phyloP scores from a whole-genome alignment of 2,329 filamentous ascomycete species.

The Hortaea sp. region DNA sequence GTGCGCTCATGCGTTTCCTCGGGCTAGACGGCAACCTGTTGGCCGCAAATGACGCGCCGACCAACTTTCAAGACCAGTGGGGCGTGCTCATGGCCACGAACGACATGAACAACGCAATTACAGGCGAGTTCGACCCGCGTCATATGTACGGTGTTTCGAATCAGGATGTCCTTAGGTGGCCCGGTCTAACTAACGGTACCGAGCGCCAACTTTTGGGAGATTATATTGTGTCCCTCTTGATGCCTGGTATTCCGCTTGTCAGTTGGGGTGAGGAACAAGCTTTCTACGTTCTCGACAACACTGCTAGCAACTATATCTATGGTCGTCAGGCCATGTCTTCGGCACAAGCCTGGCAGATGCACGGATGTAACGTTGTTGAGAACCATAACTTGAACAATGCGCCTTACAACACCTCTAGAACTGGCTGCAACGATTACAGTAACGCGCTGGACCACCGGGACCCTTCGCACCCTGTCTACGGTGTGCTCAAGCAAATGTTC shows the following conservation, averaged over 20 bases:
- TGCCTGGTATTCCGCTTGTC: slow-evolving; percentile 52
- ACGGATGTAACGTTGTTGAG: slow-evolving; percentile 52
- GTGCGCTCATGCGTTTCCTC: slow-evolving; percentile 51
- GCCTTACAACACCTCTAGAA: slow-evolving; percentile 43
- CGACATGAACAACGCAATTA: slow-evolving; percentile 51
- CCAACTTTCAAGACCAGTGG: slow-evolving; percentile 47
- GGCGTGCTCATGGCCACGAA: slow-evolving; percentile 48
- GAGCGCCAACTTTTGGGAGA: slow-evolving; percentile 48
- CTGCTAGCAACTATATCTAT: slow-evolving; percentile 55
- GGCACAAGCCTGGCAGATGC: slow-evolving; percentile 52
- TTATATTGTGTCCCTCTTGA: slow-evolving; percentile 49
- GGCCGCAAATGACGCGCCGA: slow-evolving; percentile 43
- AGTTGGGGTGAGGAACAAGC: slow-evolving; percentile 59
- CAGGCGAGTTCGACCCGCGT: slow-evolving; percentile 51
- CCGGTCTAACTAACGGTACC: slow-evolving; percentile 46
- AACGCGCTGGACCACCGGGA: slow-evolving; percentile 54
- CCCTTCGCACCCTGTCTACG: slow-evolving; percentile 50
- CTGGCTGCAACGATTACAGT: slow-evolving; percentile 47
- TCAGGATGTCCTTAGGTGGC: slow-evolving; percentile 58
- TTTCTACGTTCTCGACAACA: slow-evolving; percentile 54
- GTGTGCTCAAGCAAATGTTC: slow-evolving; percentile 53
- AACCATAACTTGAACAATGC: slow-evolving; percentile 49
- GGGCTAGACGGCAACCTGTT: slow-evolving; percentile 49
- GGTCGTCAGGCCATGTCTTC: slow-evolving; percentile 54
- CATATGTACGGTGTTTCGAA: slow-evolving; percentile 57